Base-by-base conservation (phyloP, 257 asterid species). In the Solanum appendiculatum region DNA sequence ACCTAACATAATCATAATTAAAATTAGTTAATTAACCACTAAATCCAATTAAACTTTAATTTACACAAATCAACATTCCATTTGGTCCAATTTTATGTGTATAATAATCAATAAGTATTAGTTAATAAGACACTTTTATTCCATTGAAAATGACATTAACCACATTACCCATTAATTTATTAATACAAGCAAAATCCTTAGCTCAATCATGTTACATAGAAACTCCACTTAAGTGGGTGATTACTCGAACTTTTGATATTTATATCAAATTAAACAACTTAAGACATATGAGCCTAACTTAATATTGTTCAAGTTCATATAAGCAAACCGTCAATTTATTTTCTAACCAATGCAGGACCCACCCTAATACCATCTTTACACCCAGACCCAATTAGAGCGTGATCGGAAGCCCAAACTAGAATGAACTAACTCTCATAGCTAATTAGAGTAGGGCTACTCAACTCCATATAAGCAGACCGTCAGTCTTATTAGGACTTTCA, bases 1-100 rank as follows among this genome's bases (percentile, higher is more conserved):
- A 96, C 99, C 99, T 96, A 87, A 14, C 29, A 46, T 16, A 46
- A 81, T 80, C 42, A 81, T 2, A 23, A 36, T 21, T 73, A 73
- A 73, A 36, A 48, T 29, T 20, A 29, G 9, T 81, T 81, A 33
- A 51, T 27, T 75, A n/a, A 40, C 23, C 85, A 84, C 42, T 86
- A 72, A 29, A 75, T 66, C 10, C 63, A 33, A 42, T 86, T 86
- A 86, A 87, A 78, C 84, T 73, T 88, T 10, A 66, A 37, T 15
- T 2, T 81, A 81, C 44, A 18, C 11, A 25, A 48, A 78, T 48
- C 44, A 27, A 81, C 68, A 81, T 81, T 81, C 44, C 85, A 81
- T 81, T 48, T 81, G 6, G 85, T 48, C 18, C 21, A 29, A 5
- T 15, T 73, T 48, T 29, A 48, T 18, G 85, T 16, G 18, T 48